These are phyloP conservation scores for Colletotrichum musicola DNA, from an alignment of 2,329 filamentous ascomycete species.

Conservation along the genomic window DNA sequence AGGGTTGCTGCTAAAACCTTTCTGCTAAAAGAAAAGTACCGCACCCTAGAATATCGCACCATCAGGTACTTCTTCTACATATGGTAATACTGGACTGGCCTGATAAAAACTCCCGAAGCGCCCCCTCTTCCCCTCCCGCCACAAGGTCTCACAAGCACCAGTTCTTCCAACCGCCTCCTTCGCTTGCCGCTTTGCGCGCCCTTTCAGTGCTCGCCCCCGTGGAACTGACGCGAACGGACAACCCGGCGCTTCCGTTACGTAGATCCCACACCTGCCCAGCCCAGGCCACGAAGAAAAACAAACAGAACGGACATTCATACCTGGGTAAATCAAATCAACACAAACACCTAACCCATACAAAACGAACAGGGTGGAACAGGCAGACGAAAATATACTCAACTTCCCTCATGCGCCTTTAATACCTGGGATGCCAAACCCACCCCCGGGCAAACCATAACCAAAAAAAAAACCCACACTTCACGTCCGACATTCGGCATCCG, in stretches of 20 bases:
- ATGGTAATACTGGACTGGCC: no score
- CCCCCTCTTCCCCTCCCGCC: not conserved
- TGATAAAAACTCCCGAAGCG: not conserved
- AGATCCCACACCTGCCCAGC: not conserved
- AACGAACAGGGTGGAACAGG: no score
- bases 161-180: constrained; percentile 3
- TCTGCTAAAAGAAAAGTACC: not conserved
- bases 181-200: not conserved
- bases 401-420: constrained; percentile 3
- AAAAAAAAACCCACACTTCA: constrained; percentile 6
- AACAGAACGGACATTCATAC: no score
- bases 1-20: no score
- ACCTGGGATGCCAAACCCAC: not conserved
- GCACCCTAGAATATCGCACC: not conserved
- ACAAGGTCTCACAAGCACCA: constrained; percentile 21
- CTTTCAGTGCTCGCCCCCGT: not conserved
- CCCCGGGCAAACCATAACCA: constrained; percentile 1
- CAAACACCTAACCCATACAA: no score
- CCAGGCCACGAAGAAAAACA: not conserved
- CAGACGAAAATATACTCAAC: constrained; percentile 13
- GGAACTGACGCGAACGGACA: constrained; percentile 20
- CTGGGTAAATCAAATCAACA: no score
- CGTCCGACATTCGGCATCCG: constrained; percentile 8
- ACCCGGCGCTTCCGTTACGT: not conserved
- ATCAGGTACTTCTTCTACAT: no score